Evolutionary conservation across 2,329 filamentous ascomycete genomes (phyloP), one percentile per base, ranked within the genome.

Genomic region (Ophiostoma sp.): DNA sequence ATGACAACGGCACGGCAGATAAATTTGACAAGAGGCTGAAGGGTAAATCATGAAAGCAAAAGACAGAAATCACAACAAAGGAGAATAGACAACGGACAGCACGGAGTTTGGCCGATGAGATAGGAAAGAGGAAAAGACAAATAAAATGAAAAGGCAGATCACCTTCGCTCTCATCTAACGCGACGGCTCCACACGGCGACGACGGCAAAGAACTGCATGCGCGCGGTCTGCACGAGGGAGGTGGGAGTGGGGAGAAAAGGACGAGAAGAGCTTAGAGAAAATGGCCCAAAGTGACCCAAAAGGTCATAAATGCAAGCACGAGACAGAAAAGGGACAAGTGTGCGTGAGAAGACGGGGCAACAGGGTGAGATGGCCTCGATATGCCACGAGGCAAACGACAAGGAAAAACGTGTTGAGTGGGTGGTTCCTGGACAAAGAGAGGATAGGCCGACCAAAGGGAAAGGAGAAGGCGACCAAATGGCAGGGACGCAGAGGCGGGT

Each of bases 301-400:
- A 64, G 36, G 36, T 2, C 61, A 45, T 64, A 25, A 63, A 42
- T 64, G 61, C 36, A 64, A 15, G 61, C 61, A 64, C 61, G 61
- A 64, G 61, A 45, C n/a, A 28, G 22, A 45, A 64, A 45, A 19
- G n/a, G 61, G 61, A 45, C 11, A 64, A 45, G 61, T 17, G 36
- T 42, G 22, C 5, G 22, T 45, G 61, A 45, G 61, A 42, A 25
- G 36, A 52, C 33, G 55, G 31, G 36, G 8, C 19, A 25, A 25
- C 22, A 45, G 61, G 5, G 61, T 64, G 36, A 45, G 61, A 64
- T 64, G 61, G 61, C 61, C n/a, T 28, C 61, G 36, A 64, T 25
- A 6, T 64, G 61, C 61, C 61, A 64, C 61, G 61, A 64, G 61
- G 61, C 61, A 64, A 45, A 39, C 36, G 61, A 28, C 36, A 64